Conservation (phyloP, 169 alveolate genomes). For the Plasmodium gaboni region DNA sequence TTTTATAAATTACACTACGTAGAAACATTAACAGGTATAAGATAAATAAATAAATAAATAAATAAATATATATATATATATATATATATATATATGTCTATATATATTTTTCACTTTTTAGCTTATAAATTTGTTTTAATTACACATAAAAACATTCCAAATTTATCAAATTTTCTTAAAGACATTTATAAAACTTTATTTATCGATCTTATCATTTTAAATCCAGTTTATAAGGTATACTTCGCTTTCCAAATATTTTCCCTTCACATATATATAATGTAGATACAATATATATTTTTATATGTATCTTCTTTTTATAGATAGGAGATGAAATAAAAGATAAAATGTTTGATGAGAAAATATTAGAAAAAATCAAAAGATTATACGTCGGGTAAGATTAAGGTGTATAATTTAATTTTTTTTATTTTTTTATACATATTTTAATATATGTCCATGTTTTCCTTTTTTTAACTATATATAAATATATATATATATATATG, state of each 20-base stretch:
- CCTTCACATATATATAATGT: background rate
- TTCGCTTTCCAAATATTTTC: no score
- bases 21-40: conserved; percentile 64
- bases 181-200: conserved; percentile 68
- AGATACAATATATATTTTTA: background rate
- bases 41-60: background rate
- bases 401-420: background rate
- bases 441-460: background rate
- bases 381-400: background rate
- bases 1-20: conserved; percentile 64
- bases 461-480: no score
- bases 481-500: no score
- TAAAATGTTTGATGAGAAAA: conserved; percentile 66
- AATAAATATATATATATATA: background rate
- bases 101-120: conserved; percentile 5
- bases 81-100: conserved; percentile 2
- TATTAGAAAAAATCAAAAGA: conserved; percentile 30
- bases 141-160: conserved; percentile 56
- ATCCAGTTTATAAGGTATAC: conserved; percentile 56
- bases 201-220: conserved; percentile 50
- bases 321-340: conserved; percentile 69
- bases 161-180: conserved; percentile 42
- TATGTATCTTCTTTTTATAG: conserved; percentile 20
- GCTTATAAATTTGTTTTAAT: conserved; percentile 71
- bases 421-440: background rate